Evolutionary conservation across 768 basidiomycete species (phyloP).

Genomic region (Rhodocollybia butyracea): DNA sequence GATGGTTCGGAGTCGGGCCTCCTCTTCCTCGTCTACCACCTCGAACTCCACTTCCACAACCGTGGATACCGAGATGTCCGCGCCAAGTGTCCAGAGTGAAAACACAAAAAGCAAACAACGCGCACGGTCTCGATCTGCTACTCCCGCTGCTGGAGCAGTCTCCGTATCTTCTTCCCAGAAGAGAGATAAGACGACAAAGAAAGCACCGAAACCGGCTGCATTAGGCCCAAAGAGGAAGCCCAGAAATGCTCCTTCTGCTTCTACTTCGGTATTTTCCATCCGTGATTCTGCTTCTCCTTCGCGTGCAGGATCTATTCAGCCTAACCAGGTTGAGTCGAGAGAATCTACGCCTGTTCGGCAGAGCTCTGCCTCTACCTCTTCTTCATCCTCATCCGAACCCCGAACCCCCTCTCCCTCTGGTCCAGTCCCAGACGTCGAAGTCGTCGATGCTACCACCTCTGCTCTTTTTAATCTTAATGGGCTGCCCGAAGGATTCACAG

Average conservation of each 20-base stretch:
- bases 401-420: neutral
- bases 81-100: no score
- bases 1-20: neutral
- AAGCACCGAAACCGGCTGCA: neutral
- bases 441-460: neutral
- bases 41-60: no score
- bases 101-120: no score
- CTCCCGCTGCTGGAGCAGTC: no score
- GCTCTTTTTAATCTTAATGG: neutral
- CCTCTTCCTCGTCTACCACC: neutral
- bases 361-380: neutral
- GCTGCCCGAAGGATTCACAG: neutral
- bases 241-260: neutral
- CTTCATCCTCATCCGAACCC: neutral
- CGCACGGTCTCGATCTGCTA: no score
- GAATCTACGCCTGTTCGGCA: neutral
- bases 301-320: neutral
- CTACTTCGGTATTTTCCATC: neutral
- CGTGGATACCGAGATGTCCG: no score
- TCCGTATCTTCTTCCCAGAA: neutral
- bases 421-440: neutral
- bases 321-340: neutral
- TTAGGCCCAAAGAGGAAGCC: neutral
- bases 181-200: no score
- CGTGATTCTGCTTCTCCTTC: neutral